phyloP scores from a whole-genome alignment of 768 basidiomycete species.

The Lactifluus echinatus region DNA sequence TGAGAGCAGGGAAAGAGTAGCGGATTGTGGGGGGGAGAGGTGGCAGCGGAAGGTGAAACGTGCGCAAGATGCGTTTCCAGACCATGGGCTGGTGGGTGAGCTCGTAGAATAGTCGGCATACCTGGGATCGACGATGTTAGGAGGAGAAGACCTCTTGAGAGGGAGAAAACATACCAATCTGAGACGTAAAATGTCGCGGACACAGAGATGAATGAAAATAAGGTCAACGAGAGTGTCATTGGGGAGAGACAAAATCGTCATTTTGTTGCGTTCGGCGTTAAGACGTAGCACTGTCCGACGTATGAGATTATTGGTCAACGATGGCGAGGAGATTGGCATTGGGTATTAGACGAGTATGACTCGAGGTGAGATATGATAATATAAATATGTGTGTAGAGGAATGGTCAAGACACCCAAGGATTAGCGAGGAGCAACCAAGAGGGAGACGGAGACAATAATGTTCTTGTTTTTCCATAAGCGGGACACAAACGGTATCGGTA shows the following conservation, averaged over 20 bases:
- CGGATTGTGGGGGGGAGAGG: slow-evolving; percentile 17
- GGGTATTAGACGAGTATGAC: background rate
- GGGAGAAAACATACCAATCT: slow-evolving; percentile 6
- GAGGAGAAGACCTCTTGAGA: background rate
- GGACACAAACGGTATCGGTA: background rate
- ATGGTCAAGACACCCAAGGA: background rate
- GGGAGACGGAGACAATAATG: slow-evolving; percentile 7
- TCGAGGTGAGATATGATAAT: background rate
- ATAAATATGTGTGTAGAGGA: slow-evolving; percentile 9
- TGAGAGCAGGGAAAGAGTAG: slow-evolving; percentile 14
- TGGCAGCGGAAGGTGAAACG: slow-evolving; percentile 17
- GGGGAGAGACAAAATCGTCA: slow-evolving; percentile 6
- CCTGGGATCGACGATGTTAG: slow-evolving; percentile 1
- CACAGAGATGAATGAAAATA: slow-evolving; percentile 15
- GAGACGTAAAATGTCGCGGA: slow-evolving; percentile 19
- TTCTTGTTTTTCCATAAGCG: slow-evolving; percentile 14
- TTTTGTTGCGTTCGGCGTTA: background rate
- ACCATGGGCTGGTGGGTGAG: slow-evolving; percentile 18
- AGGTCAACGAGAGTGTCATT: slow-evolving; percentile 19
- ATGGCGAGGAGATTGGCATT: slow-evolving; percentile 7
- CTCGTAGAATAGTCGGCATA: slow-evolving; percentile 15
- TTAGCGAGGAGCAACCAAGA: slow-evolving; percentile 1
- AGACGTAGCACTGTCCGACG: slow-evolving; percentile 4
- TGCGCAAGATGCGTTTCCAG: slow-evolving; percentile 19
- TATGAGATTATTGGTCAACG: slow-evolving; percentile 8